Evolutionary conservation across 2,329 filamentous ascomycete species (phyloP).

Genomic region (Ampelomyces quisqualis): DNA sequence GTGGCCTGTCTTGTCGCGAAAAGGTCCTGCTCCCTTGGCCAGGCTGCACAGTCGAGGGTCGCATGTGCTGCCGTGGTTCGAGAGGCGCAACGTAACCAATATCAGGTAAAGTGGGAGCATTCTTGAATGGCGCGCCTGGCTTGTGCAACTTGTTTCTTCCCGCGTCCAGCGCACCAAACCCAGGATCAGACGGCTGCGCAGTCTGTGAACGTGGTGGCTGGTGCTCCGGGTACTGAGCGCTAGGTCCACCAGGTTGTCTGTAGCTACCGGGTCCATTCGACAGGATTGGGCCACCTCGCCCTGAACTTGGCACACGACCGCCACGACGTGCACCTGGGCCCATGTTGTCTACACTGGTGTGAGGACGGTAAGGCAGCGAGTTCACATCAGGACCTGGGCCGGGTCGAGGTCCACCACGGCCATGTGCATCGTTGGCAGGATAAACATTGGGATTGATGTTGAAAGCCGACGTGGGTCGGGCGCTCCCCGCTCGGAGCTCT

Average conservation of each 20-base stretch:
- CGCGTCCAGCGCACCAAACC: slow-evolving; percentile 46
- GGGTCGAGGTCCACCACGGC: slow-evolving; percentile 31
- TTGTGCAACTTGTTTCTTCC: slow-evolving; percentile 49
- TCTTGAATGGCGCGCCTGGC: slow-evolving; percentile 33
- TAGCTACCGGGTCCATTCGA: slow-evolving; percentile 37
- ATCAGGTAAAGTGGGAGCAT: slow-evolving; percentile 37
- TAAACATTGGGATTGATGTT: slow-evolving; percentile 52
- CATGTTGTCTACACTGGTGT: slow-evolving; percentile 42
- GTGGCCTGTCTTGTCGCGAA: slow-evolving; percentile 27
- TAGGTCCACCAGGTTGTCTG: slow-evolving; percentile 43
- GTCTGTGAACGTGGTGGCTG: slow-evolving; percentile 44
- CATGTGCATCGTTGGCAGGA: slow-evolving; percentile 31
- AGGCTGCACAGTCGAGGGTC: slow-evolving; percentile 39
- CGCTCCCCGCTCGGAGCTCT: slow-evolving; percentile 52
- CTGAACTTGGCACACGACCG: slow-evolving; percentile 30
- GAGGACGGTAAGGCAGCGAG: slow-evolving; percentile 39
- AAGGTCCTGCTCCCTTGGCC: slow-evolving; percentile 37
- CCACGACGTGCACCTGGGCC: slow-evolving; percentile 36
- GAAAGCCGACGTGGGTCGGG: slow-evolving; percentile 53
- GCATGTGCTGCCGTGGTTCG: slow-evolving; percentile 38
- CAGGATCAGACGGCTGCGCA: slow-evolving; percentile 45
- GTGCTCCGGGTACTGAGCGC: slow-evolving; percentile 39
- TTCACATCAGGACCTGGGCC: slow-evolving; percentile 30
- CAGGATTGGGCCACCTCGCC: slow-evolving; percentile 32
- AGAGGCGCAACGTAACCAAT: slow-evolving; percentile 44